These are phyloP conservation scores for Sporisorium iseilematis-ciliati DNA, from an alignment of 1,284 basidiomycete species.

Conservation along the genomic window DNA sequence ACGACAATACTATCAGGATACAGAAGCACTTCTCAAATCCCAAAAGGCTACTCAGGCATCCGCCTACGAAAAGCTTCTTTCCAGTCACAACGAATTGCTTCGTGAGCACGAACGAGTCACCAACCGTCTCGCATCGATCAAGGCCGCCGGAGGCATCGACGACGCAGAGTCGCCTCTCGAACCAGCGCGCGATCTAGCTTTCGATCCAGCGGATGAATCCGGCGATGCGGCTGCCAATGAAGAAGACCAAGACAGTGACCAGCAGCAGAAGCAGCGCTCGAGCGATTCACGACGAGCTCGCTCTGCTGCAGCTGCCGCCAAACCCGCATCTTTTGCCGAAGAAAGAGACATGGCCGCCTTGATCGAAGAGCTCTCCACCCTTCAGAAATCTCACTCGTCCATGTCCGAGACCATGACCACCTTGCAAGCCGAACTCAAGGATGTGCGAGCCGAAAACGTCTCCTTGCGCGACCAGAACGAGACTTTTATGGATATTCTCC, in stretches of 20 bases:
- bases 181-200: background rate
- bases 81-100: slow-evolving; percentile 48
- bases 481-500: slow-evolving; percentile 57
- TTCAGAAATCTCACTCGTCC: slow-evolving; percentile 48
- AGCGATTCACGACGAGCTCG: background rate
- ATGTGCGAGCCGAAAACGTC: slow-evolving; percentile 47
- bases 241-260: background rate
- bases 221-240: background rate
- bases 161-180: slow-evolving; percentile 6
- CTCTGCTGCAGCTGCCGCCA: background rate
- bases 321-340: slow-evolving; percentile 28
- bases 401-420: slow-evolving; percentile 49
- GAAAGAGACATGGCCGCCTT: slow-evolving; percentile 32
- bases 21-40: slow-evolving; percentile 55
- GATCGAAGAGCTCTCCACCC: slow-evolving; percentile 37
- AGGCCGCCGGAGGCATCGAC: slow-evolving; percentile 10
- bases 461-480: slow-evolving; percentile 58
- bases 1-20: slow-evolving; percentile 59
- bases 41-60: slow-evolving; percentile 50
- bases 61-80: slow-evolving; percentile 52
- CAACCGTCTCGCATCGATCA: slow-evolving; percentile 45
- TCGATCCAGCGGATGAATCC: background rate
- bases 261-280: background rate
- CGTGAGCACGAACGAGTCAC: slow-evolving; percentile 55
- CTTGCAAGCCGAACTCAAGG: slow-evolving; percentile 53